Base-by-base conservation (phyloP, 768 basidiomycete species). In the Mycena amicta region DNA sequence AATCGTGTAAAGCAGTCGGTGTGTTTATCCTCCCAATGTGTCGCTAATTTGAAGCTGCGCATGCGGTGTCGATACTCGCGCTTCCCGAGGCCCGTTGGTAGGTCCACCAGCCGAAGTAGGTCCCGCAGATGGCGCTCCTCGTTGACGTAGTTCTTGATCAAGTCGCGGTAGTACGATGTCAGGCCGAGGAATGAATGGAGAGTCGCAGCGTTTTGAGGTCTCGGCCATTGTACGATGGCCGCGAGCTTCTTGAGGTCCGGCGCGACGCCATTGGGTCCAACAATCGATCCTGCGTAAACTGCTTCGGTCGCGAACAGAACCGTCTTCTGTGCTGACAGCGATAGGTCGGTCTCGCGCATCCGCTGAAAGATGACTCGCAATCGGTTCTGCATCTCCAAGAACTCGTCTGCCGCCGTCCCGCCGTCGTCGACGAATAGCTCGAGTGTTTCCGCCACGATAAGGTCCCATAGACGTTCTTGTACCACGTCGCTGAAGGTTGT, bases 361-460 rank as follows among this genome's bases (percentile, higher is more conserved):
- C 73, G 51, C 1, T 40, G 33, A 8, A 80, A 64, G 11, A 77
- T 50, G 0, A 13, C 30, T 1, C 62, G 25, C 8, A 79, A 46
- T 1, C 70, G 65, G 3, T 3, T 20, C 23, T 74, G 22, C 29
- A 62, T 57, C n/a, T 63, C 63, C 1, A 68, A 62, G 53, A 79
- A 78, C 0, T 53, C 54, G 62, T 78, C 69, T 0, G 61, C 71
- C 20, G 71, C 67, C 12, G 68, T 46, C 0, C 68, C 72, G 0
- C 74, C 69, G 57, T 80, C 73, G 40, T 79, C 75, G 1, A 79
- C 71, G 20, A 75, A 76, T 2, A 72, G 55, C 43, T 76, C 74
- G 16, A 75, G 16, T 0, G 55, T 50, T 0, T 54, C 41, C 4
- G 58, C 46, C 4, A 66, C 62, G 2, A 73, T 46, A 0, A 74